Evolutionary conservation across 179 eudicot genomes (phyloP), one percentile per base, ranked within the genome.

Genomic region (Patellifolia procumbens): DNA sequence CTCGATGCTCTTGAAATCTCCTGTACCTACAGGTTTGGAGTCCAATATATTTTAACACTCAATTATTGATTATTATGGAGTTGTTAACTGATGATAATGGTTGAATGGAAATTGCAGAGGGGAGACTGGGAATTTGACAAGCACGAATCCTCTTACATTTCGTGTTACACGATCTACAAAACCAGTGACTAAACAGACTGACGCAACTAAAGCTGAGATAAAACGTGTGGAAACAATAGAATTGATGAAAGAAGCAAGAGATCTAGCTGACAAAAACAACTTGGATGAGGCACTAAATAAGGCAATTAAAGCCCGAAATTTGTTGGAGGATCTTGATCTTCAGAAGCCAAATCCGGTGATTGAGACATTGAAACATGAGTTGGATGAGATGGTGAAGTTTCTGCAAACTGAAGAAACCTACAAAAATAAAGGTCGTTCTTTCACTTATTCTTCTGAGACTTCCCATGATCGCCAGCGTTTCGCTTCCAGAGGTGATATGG

Each of bases 351-450:
- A 62, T 16, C 7, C 37, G 9, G n/a, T 62, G 22, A 62, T 62
- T 34, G 67, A 62, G 67, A 62, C 67, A 15, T 17, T 62, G 42
- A 62, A 62, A 62, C 24, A 5, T 2, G 67, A 62, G 4, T 17
- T 62, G 22, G 42, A 62, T 62, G 67, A 62, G n/a, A 62, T 62
- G 67, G 42, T 62, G 20, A 62, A 62, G 67, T 62, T 62, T 32
- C 24, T 62, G 0, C 67, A 62, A 62, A 13, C 67, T 11, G 22
- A 32, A 31, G 67, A 62, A 62, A 62, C 67, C 20, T 62, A 62
- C 42, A 32, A 31, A 32, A 34, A 31, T 22, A 62, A 62, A 16
- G 67, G 67, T 29, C 67, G 67, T 62, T 62, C 67, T 15, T 62
- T 62, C 37, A 29, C 67, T 31, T 62, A 29, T 17, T 31, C 42